These are phyloP conservation scores for Coleophoma crateriformis DNA, from an alignment of 2,329 filamentous ascomycete genomes.

Conservation along the genomic window DNA sequence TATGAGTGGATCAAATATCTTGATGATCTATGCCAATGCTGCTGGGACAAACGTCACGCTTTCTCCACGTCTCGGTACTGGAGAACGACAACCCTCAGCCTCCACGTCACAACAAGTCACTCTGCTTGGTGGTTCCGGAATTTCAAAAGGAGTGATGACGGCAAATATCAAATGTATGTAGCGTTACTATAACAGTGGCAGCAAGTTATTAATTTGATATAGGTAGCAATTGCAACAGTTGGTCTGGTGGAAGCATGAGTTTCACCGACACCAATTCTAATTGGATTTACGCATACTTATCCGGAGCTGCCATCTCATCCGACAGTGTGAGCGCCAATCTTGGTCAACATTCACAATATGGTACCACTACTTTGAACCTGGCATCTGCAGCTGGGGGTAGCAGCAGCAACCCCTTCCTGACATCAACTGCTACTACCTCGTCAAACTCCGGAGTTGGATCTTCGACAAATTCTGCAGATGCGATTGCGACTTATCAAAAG, in stretches of 20 bases:
- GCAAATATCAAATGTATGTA: constrained; percentile 48
- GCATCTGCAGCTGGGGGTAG: constrained; percentile 42
- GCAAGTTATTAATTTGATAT: too few relatives aligned
- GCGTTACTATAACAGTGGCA: too few relatives aligned
- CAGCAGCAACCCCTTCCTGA: constrained; percentile 17
- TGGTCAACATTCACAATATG: constrained; percentile 35
- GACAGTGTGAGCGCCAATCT: constrained; percentile 37
- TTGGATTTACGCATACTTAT: constrained; percentile 45
- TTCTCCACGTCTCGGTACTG: constrained; percentile 42
- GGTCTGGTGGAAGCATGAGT: constrained; percentile 45
- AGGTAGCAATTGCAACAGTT: constrained; percentile 46
- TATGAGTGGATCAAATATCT: constrained; percentile 53
- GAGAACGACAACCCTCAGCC: constrained; percentile 35
- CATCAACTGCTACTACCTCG: constrained; percentile 1
- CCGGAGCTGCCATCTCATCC: constrained; percentile 40
- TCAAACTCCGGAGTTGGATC: constrained; percentile 1
- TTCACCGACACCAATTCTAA: constrained; percentile 34
- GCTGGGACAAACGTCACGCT: constrained; percentile 49
- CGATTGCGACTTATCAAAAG: not conserved
- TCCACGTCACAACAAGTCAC: constrained; percentile 37
- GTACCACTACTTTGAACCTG: constrained; percentile 40
- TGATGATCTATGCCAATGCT: constrained; percentile 49
- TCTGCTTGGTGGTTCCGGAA: constrained; percentile 46
- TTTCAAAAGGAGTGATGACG: constrained; percentile 44
- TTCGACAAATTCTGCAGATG: not conserved